phyloP scores from a whole-genome alignment of 2,329 filamentous ascomycete species.

The Thelonectria rubi region DNA sequence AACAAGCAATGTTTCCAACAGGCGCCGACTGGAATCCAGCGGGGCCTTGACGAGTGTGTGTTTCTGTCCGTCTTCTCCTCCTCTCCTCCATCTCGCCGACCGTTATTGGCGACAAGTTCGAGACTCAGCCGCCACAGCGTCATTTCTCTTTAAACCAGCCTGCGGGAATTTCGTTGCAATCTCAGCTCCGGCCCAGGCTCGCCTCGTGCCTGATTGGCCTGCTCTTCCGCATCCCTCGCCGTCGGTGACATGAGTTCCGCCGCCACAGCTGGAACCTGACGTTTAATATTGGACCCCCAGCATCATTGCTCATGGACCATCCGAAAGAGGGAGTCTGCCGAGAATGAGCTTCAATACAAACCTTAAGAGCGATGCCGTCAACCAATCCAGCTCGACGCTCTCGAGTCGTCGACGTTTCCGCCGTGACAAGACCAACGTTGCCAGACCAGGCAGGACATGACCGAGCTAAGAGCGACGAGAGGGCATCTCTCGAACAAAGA shows the following conservation, averaged over 20 bases:
- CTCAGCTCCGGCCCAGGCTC: slow-evolving; percentile 22
- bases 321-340: slow-evolving; percentile 21
- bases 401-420: slow-evolving; percentile 2
- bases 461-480: neutral
- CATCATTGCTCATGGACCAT: slow-evolving; percentile 18
- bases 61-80: too few species aligned
- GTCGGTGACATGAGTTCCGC: slow-evolving; percentile 35
- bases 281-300: slow-evolving; percentile 22
- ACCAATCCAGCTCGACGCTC: slow-evolving; percentile 8
- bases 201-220: slow-evolving; percentile 26
- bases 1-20: slow-evolving; percentile 9
- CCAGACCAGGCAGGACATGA: neutral
- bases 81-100: neutral
- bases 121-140: slow-evolving; percentile 9
- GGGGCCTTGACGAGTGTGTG: too few species aligned
- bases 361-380: slow-evolving; percentile 12
- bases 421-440: slow-evolving; percentile 4
- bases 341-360: slow-evolving; percentile 20
- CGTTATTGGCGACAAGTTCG: neutral
- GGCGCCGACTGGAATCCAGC: slow-evolving; percentile 18
- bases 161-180: slow-evolving; percentile 30
- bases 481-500: neutral
- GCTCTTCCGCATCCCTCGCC: slow-evolving; percentile 24
- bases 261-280: slow-evolving; percentile 32
- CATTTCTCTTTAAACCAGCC: slow-evolving; percentile 20